Evolutionary conservation across 2,329 filamentous ascomycete species (phyloP).

Genomic region (Colletotrichum sansevieriae): DNA sequence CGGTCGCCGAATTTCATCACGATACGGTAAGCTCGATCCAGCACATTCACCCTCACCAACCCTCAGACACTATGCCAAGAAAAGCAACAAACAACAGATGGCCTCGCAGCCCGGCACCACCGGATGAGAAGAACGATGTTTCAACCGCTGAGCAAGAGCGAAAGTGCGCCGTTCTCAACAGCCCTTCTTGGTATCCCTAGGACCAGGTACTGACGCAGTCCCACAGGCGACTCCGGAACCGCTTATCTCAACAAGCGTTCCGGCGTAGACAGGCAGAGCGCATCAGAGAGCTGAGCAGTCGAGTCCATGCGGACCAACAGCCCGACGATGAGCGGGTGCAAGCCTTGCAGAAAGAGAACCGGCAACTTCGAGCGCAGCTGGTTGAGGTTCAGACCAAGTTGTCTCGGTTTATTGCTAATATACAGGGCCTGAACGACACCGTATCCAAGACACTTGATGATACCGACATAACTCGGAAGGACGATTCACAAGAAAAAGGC

Average conservation of each 20-base stretch:
- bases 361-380: conserved; percentile 45
- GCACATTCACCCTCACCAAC: background rate
- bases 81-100: background rate
- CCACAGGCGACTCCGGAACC: conserved; percentile 49
- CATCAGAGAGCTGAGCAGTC: conserved; percentile 46
- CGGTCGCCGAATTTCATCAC: background rate
- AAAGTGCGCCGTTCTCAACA: background rate
- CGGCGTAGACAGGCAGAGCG: conserved; percentile 49
- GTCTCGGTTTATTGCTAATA: conserved; percentile 44
- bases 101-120: background rate
- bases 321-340: conserved; percentile 45
- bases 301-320: conserved; percentile 44
- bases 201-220: background rate
- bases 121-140: background rate
- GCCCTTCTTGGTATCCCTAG: background rate
- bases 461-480: background rate
- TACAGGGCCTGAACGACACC: conserved; percentile 46
- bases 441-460: conserved; percentile 46
- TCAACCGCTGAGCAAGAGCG: conserved; percentile 28
- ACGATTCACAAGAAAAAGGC: fast-evolving
- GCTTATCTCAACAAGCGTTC: conserved; percentile 50
- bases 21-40: background rate
- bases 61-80: background rate
- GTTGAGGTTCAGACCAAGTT: conserved; percentile 48
- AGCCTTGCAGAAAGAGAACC: conserved; percentile 47